A percentile compares a stretch with the other conserved stretches of the same genome.
Conservation (phyloP, 495 filamentous ascomycete species). For the Astrothelium macrocarpum region DNA sequence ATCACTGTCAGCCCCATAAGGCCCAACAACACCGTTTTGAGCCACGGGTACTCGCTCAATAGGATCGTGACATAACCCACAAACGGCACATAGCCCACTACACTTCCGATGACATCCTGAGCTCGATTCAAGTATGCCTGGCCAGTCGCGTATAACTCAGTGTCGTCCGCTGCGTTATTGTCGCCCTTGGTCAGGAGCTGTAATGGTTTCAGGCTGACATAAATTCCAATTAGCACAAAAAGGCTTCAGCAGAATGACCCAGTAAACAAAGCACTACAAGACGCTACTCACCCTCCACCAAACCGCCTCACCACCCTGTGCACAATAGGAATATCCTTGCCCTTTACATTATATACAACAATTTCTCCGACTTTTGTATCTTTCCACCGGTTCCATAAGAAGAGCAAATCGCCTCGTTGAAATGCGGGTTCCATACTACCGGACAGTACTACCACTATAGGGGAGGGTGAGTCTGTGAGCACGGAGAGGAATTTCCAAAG, state of each 20-base stretch:
- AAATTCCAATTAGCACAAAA: neutral
- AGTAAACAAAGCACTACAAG: conserved; percentile 45
- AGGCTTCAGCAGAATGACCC: conserved; percentile 37
- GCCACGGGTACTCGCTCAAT: conserved; percentile 91
- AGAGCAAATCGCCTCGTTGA: conserved; percentile 84
- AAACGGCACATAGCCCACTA: conserved; percentile 86
- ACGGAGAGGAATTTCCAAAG: conserved; percentile 95
- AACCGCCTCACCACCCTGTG: conserved; percentile 61
- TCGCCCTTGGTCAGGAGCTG: conserved; percentile 94
- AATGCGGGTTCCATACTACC: conserved; percentile 97
- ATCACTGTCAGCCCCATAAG: conserved; percentile 94
- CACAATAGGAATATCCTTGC: conserved; percentile 91
- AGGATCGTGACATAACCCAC: conserved; percentile 98
- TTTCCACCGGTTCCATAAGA: conserved; percentile 85
- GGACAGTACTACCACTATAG: conserved; percentile 91
- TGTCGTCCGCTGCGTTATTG: conserved; percentile 91
- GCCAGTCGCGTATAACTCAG: conserved; percentile 76
- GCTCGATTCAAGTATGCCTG: conserved; percentile 77
- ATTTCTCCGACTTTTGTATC: conserved; percentile 75
- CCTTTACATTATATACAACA: conserved; percentile 87
- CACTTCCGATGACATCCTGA: conserved; percentile 87
- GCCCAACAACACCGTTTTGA: conserved; percentile 88
- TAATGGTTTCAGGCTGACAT: conserved; percentile 31
- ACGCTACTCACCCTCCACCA: conserved; percentile 35
- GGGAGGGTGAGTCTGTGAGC: conserved; percentile 72